A percentile compares a stretch with the other conserved stretches of the same genome.
These are phyloP conservation scores for Penicillium sclerotigenum DNA, from an alignment of 2,329 filamentous ascomycete genomes.

Conservation along the genomic window DNA sequence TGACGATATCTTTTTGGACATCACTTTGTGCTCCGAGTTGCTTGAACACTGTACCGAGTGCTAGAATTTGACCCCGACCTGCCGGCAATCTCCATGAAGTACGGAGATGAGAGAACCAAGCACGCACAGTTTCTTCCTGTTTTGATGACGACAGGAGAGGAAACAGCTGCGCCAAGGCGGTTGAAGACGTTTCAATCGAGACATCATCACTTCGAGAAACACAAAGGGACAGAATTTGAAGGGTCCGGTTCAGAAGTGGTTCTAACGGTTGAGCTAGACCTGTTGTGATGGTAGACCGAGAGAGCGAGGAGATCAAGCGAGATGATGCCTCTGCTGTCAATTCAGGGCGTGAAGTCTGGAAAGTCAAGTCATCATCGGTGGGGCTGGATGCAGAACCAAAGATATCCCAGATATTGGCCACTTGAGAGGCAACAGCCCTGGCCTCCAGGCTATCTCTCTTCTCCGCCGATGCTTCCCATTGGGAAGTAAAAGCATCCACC, in stretches of 20 bases:
- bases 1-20: constrained; percentile 30
- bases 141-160: constrained; percentile 32
- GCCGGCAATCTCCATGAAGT: constrained; percentile 37
- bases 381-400: constrained; percentile 35
- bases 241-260: constrained; percentile 28
- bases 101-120: constrained; percentile 41
- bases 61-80: constrained; percentile 45
- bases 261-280: constrained; percentile 19
- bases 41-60: constrained; percentile 41
- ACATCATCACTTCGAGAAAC: constrained; percentile 41
- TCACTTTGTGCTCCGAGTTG: constrained; percentile 25
- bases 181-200: constrained; percentile 41
- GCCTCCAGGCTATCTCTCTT: constrained; percentile 23
- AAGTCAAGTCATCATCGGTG: constrained; percentile 40
- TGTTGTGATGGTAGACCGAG: constrained; percentile 23
- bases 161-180: constrained; percentile 41
- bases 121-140: constrained; percentile 35
- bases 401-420: constrained; percentile 39
- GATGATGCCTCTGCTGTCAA: constrained; percentile 43
- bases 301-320: constrained; percentile 39
- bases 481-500: constrained; percentile 32
- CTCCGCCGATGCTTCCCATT: constrained; percentile 17
- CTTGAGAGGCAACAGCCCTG: constrained; percentile 24
- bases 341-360: constrained; percentile 40
- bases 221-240: constrained; percentile 39